Evolutionary conservation across 495 filamentous ascomycete species (phyloP), one percentile per base, ranked within the genome.

Genomic region (Chaetomium fimeti): DNA sequence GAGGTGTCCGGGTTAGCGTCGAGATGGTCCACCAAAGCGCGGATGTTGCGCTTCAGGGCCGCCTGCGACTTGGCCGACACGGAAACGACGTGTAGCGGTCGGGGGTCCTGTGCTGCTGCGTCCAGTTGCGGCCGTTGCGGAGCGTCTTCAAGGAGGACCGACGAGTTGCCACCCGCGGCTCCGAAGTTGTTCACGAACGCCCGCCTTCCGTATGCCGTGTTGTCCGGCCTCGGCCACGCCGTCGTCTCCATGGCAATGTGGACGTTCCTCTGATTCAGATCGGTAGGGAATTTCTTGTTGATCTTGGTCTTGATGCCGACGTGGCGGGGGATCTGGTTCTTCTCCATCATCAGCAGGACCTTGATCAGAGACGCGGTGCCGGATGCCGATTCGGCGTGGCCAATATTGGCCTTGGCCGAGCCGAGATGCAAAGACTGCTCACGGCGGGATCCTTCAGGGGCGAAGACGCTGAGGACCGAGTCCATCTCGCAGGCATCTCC

Each of bases 341-440:
- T 87, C 73, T 87, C 80, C 77, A 94, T 79, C 91, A 96, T 96
- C 73, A 93, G 74, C 61, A 96, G 71, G 0, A 91, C 83, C 74
- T 97, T 96, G 72, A 91, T 81, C 27, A 96, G 77, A 1, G 87
- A 83, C 5, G 87, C 87, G 40, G 92, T 83, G 62, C 92, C 91
- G 36, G 91, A 92, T 0, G 85, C 90, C 40, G 90, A 87, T 71
- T 95, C 92, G 40, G 86, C 90, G 71, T 97, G 92, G 0, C 92
- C 92, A 42, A 96, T 81, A 64, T 95, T 96, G 3, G 91, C 82
- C 69, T 96, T 96, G 16, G 88, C 86, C 1, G 91, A 85, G 24
- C 92, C 92, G 5, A 96, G 78, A 66, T 88, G 82, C 8, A 96
- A 81, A 0, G 88, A 83, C 68, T 88, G 82, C 18, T 86, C 83